phyloP scores from a whole-genome alignment of 2,329 filamentous ascomycete species.

The Coniella vitis region DNA sequence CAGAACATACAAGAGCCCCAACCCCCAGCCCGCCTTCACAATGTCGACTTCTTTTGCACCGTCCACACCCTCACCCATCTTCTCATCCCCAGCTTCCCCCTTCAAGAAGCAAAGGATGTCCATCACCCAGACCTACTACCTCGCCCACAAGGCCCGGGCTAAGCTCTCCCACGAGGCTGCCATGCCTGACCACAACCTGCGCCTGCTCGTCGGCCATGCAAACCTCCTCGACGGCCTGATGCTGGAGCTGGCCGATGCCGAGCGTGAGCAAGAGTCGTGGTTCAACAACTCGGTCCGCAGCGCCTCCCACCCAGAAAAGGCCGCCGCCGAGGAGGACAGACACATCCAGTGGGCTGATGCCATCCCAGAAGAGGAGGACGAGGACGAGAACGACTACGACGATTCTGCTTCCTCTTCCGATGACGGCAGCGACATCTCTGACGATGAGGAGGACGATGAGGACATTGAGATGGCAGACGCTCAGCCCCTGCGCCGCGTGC shows the following conservation, averaged over 20 bases:
- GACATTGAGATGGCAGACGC: slow-evolving; percentile 55
- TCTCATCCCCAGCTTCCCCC: slow-evolving; percentile 36
- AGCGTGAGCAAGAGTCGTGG: slow-evolving; percentile 93
- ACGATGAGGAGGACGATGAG: slow-evolving; percentile 32
- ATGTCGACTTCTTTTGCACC: slow-evolving; percentile 26
- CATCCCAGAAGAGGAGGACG: slow-evolving; percentile 64
- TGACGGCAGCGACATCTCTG: slow-evolving; percentile 30
- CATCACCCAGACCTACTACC: slow-evolving; percentile 96
- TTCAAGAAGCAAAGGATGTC: slow-evolving; percentile 80
- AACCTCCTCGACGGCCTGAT: slow-evolving; percentile 96
- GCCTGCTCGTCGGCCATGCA: slow-evolving; percentile 92
- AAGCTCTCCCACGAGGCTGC: slow-evolving; percentile 94
- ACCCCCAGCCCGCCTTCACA: slow-evolving; percentile 21
- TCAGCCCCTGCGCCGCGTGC: slow-evolving; percentile 39
- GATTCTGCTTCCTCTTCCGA: slow-evolving; percentile 47
- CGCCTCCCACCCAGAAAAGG: slow-evolving; percentile 42
- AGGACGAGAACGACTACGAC: slow-evolving; percentile 55
- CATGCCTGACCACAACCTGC: slow-evolving; percentile 87
- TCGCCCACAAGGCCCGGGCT: slow-evolving; percentile 89
- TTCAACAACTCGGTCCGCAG: slow-evolving; percentile 92
- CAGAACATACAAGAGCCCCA: too few relatives aligned
- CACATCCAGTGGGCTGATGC: slow-evolving; percentile 86
- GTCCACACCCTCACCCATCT: slow-evolving; percentile 18
- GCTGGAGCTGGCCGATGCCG: slow-evolving; percentile 81
- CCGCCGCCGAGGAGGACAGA: slow-evolving; percentile 43